Percentiles rank a stretch among this genome's conserved stretches.
Evolutionary conservation across 1,139 yeast genomes (phyloP).

Genomic region (Suhomyces bribrorum): DNA sequence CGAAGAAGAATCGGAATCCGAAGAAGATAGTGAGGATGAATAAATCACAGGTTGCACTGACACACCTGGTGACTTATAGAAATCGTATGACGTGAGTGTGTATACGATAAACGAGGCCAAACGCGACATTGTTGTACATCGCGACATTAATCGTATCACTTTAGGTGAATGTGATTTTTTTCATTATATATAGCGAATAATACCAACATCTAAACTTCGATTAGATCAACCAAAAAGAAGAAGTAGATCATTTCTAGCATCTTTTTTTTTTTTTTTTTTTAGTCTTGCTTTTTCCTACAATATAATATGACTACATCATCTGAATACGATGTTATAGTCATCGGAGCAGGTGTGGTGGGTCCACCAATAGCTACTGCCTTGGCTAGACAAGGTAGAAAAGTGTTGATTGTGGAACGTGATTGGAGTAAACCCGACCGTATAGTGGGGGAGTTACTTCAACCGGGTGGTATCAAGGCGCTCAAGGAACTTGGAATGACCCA

Average conservation of each 20-base stretch:
- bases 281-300: neutral
- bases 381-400: conserved; percentile 86
- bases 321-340: conserved; percentile 61
- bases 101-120: conserved; percentile 11
- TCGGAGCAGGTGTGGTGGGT: conserved; percentile 97
- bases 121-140: conserved; percentile 1
- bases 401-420: conserved; percentile 78
- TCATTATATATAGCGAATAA: neutral
- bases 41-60: neutral
- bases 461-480: conserved; percentile 86
- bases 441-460: conserved; percentile 96
- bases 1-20: conserved; percentile 69
- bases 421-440: conserved; percentile 92
- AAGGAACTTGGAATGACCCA: conserved; percentile 77
- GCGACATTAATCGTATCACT: conserved; percentile 5
- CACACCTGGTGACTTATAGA: conserved; percentile 9
- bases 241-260: neutral
- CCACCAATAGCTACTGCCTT: conserved; percentile 89
- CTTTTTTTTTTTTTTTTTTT: too few relatives aligned
- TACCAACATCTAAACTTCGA: neutral
- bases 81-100: conserved; percentile 9
- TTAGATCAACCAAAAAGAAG: neutral
- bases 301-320: conserved; percentile 3
- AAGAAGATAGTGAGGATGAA: conserved; percentile 16
- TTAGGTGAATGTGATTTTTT: conserved; percentile 7